Conservation (phyloP, 2,329 filamentous ascomycete species). For the Nigrospora oryzae region DNA sequence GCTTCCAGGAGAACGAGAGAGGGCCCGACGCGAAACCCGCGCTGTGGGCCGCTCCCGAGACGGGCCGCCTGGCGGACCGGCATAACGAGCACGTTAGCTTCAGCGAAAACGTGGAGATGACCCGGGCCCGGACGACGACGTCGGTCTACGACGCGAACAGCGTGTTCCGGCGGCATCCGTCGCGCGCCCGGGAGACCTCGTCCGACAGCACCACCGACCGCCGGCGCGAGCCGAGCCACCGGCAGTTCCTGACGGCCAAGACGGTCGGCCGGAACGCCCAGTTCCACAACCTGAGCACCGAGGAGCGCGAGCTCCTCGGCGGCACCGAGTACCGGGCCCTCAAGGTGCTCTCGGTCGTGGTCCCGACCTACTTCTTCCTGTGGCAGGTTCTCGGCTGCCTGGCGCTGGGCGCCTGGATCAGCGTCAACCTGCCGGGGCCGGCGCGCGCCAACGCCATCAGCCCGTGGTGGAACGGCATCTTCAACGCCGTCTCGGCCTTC, state of each 20-base stretch:
- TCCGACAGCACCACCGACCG: background rate
- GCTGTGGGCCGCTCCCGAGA: background rate
- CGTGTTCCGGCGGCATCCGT: background rate
- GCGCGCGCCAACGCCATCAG: slow-evolving; percentile 27
- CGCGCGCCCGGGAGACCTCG: background rate
- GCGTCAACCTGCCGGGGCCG: slow-evolving; percentile 30
- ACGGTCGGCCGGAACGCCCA: slow-evolving; percentile 34
- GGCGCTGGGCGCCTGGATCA: slow-evolving; percentile 43
- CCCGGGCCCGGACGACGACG: background rate
- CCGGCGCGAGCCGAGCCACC: background rate
- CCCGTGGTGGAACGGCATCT: slow-evolving; percentile 48
- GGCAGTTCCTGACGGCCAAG: slow-evolving; percentile 6
- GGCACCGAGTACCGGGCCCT: slow-evolving; percentile 45
- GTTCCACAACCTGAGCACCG: slow-evolving; percentile 36
- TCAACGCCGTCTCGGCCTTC: slow-evolving; percentile 47
- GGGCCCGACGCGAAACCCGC: no score
- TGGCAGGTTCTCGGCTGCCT: slow-evolving; percentile 53
- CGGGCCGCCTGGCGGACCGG: background rate
- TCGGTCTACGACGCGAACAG: background rate
- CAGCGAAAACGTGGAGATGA: background rate
- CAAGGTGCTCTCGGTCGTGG: slow-evolving; percentile 36
- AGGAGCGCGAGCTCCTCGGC: slow-evolving; percentile 39
- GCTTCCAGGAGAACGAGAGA: background rate
- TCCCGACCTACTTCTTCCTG: slow-evolving; percentile 39
- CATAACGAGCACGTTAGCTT: slow-evolving; percentile 3